phyloP scores from a whole-genome alignment of 2,329 filamentous ascomycete genomes.

The Exophiala aquamarina region DNA sequence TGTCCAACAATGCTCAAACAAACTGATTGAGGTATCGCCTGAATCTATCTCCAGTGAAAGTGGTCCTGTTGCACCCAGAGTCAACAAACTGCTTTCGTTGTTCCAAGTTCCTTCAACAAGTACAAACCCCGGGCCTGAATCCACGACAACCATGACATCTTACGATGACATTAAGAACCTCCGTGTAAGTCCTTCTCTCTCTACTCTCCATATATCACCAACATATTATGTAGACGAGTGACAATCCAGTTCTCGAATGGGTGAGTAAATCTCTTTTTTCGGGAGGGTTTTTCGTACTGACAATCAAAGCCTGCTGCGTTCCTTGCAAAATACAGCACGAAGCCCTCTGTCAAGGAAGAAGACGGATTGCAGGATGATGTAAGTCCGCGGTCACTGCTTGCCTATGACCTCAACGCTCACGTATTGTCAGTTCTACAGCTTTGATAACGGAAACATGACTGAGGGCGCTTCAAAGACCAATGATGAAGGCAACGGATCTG shows the following conservation, averaged over 20 bases:
- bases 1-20: constrained; percentile 1
- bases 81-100: neutral
- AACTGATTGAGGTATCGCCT: constrained; percentile 20
- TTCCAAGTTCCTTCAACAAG: too few species aligned
- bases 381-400: neutral
- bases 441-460: too few species aligned
- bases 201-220: neutral
- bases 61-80: constrained; percentile 1
- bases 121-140: too few species aligned
- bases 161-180: constrained; percentile 1
- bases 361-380: constrained; percentile 8
- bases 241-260: constrained; percentile 11
- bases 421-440: too few species aligned
- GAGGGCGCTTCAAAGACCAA: too few species aligned
- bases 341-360: neutral
- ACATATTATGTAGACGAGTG: constrained; percentile 7
- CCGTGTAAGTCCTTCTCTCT: constrained; percentile 5
- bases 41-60: constrained; percentile 9
- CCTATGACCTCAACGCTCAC: too few species aligned
- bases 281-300: constrained; percentile 7
- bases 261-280: constrained; percentile 3
- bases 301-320: constrained; percentile 12
- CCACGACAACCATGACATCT: neutral
- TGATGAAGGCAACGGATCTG: too few species aligned
- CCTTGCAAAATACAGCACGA: constrained; percentile 16